A percentile compares a stretch with the other conserved stretches of the same genome.
phyloP scores from a whole-genome alignment of 768 basidiomycete genomes.

The Heimioporus sp. region DNA sequence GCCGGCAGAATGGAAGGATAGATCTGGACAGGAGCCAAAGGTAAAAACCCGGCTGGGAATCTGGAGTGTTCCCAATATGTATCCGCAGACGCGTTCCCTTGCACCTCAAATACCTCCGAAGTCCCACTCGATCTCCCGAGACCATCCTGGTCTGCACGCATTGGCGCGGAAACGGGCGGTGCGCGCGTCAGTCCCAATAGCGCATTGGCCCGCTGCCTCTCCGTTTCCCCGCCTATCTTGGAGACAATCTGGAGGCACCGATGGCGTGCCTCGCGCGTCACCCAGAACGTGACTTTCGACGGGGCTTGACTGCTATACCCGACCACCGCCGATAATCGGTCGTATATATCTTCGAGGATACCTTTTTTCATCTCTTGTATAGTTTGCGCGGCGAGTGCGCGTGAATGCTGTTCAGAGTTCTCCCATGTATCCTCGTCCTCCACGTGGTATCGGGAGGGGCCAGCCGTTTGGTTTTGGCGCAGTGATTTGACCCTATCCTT shows the following conservation, averaged over 20 bases:
- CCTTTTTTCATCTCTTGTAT: conserved; percentile 70
- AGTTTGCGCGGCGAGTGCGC: conserved; percentile 69
- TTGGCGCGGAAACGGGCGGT: conserved; percentile 7
- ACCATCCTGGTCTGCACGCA: not conserved
- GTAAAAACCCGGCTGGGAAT: conserved; percentile 49
- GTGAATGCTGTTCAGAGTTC: conserved; percentile 55
- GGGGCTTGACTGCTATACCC: not conserved
- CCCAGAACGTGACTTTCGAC: conserved; percentile 64
- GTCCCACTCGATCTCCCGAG: not conserved
- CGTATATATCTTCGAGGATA: conserved; percentile 60
- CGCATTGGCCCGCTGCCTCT: conserved; percentile 61
- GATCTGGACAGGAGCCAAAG: conserved; percentile 56
- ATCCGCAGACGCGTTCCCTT: conserved; percentile 25
- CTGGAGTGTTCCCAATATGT: conserved; percentile 67
- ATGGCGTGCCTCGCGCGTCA: conserved; percentile 71
- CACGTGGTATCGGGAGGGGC: conserved; percentile 13
- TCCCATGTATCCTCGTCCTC: conserved; percentile 10
- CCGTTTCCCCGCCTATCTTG: conserved; percentile 74
- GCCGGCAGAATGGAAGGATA: conserved; percentile 36
- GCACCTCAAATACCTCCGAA: not conserved
- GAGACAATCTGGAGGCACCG: conserved; percentile 74
- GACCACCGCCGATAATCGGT: conserved; percentile 36
- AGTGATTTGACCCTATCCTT: conserved; percentile 21
- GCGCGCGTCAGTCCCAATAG: conserved; percentile 43
- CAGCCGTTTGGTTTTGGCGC: not conserved